These are phyloP conservation scores for Fusarium xyrophilum DNA, from an alignment of 2,329 filamentous ascomycete genomes.

Conservation along the genomic window DNA sequence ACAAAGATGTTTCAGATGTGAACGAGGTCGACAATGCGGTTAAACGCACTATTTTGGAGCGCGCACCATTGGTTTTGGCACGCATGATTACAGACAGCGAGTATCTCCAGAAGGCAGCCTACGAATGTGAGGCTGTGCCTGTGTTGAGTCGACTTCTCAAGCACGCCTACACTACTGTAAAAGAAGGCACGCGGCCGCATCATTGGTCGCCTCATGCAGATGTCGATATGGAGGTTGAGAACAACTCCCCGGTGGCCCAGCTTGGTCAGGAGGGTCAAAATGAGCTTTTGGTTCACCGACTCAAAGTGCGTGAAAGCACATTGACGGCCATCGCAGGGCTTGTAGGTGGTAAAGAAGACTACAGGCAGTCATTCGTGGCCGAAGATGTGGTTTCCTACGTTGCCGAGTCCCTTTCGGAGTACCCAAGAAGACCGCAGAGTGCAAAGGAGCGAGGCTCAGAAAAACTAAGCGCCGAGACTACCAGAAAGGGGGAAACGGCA, in stretches of 20 bases:
- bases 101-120: conserved; percentile 80
- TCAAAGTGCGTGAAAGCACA: conserved; percentile 76
- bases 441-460: conserved; percentile 52
- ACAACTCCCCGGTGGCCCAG: conserved; percentile 49
- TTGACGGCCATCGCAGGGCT: conserved; percentile 84
- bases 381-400: conserved; percentile 82
- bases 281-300: conserved; percentile 68
- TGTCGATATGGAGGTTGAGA: conserved; percentile 45
- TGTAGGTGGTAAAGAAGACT: conserved; percentile 80
- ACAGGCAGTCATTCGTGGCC: conserved; percentile 82
- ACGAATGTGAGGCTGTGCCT: conserved; percentile 65
- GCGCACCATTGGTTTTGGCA: conserved; percentile 77
- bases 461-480: conserved; percentile 46
- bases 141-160: conserved; percentile 58
- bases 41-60: conserved; percentile 63
- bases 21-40: conserved; percentile 48
- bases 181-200: conserved; percentile 41
- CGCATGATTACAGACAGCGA: conserved; percentile 80
- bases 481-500: conserved; percentile 43
- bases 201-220: conserved; percentile 52
- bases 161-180: conserved; percentile 57
- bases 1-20: conserved; percentile 55
- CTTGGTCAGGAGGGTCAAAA: conserved; percentile 69
- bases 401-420: conserved; percentile 75
- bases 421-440: conserved; percentile 58